Base-by-base conservation (phyloP, 148 eudicot species). In the Rhododendron molle region DNA sequence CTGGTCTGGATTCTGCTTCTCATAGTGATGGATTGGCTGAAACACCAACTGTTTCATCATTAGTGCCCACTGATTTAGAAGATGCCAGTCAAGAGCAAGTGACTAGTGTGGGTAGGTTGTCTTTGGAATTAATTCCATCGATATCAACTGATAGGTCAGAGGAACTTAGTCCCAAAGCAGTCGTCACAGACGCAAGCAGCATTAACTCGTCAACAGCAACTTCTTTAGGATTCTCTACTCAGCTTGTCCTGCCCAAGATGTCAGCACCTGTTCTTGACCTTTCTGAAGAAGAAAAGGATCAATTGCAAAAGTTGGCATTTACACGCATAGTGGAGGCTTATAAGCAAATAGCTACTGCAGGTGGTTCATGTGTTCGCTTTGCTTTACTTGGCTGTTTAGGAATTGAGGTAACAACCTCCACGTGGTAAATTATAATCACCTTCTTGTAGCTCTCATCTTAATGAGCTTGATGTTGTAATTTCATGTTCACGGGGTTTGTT, bases 61-160 rank as follows among this genome's bases (percentile, higher is more conserved):
- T 92, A 81, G 87, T 83, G 40, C 87, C 93, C 26, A 86, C 90
- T 65, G 93, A 91, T 86, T 36, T 87, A 23, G 96, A 93, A 81
- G 95, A 91, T 84, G 85, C 86, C 60, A 89, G 91, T 90, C 93
- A 88, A 84, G 98, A 94, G 73, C 94, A 92, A 87, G 88, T 76
- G 74, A 88, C 83, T 78, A 89, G 87, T 89, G 78, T 87, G 72
- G 91, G 86, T 81, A 81, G 83, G 78, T 78, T 89, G 76, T 67
- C 88, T 34, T 2, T 84, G 47, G 99, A 97, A 85, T 72, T 90
- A 82, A 80, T 89, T 86, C 96, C 93, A 56, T 95, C 98, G 36
- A 54, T 92, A 67, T 97, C 99, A 83, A 93, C 94, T 50, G 99
- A 97, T 80, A 92, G 85, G 90, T 97, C 99, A 83, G 99, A 97